A percentile compares a stretch with the other conserved stretches of the same genome.
These are phyloP conservation scores for Colletotrichum tropicicola DNA, from an alignment of 2,329 filamentous ascomycete species.

Conservation along the genomic window DNA sequence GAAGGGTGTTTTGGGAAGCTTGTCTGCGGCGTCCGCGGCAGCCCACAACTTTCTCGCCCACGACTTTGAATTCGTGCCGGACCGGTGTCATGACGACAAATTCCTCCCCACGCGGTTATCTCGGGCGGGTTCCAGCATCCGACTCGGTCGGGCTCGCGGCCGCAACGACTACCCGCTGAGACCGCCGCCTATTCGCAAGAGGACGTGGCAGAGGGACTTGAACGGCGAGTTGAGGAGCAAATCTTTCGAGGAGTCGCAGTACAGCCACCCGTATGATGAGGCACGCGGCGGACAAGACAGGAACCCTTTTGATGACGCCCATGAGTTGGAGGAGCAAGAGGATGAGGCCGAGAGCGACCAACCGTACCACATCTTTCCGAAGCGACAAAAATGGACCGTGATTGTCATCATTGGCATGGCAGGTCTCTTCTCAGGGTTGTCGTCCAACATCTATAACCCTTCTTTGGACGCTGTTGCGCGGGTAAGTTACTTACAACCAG, in stretches of 20 bases:
- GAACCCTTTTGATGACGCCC: constrained; percentile 18
- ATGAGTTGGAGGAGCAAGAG: not conserved
- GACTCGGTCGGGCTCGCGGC: constrained; percentile 13
- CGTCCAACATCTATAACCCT: constrained; percentile 61
- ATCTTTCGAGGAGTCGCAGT: constrained; percentile 3
- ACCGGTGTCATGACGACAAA: constrained; percentile 20
- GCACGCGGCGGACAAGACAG: not conserved
- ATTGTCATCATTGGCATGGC: constrained; percentile 59
- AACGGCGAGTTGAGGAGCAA: not conserved
- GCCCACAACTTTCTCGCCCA: constrained; percentile 21
- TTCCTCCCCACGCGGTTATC: constrained; percentile 12
- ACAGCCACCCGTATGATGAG: not conserved
- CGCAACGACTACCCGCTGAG: constrained; percentile 10
- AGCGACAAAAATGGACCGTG: constrained; percentile 52
- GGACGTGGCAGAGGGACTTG: constrained; percentile 11
- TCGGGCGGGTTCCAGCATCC: constrained; percentile 20
- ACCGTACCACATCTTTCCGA: constrained; percentile 46
- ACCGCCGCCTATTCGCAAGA: constrained; percentile 19
- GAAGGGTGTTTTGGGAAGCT: not conserved
- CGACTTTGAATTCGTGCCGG: constrained; percentile 24
- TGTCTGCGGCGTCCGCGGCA: constrained; percentile 16
- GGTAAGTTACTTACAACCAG: constrained; percentile 28
- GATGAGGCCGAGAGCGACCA: not conserved
- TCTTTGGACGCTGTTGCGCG: constrained; percentile 49
- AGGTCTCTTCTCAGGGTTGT: constrained; percentile 61